A percentile compares a stretch with the other conserved stretches of the same genome.
These are phyloP conservation scores for Manihot esculenta DNA, from an alignment of 441 rosid species.

Conservation along the genomic window DNA sequence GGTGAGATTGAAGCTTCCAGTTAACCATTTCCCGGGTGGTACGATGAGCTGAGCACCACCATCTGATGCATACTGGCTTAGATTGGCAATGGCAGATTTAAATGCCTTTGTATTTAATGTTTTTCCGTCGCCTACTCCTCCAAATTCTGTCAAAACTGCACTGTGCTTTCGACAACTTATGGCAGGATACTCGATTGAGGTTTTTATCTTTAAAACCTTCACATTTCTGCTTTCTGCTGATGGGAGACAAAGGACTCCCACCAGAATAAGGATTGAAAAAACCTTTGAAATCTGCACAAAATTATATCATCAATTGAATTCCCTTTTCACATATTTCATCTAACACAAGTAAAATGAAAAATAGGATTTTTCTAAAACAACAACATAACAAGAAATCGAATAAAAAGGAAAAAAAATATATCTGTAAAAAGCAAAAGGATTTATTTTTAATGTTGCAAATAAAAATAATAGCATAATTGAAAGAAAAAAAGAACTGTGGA, in stretches of 20 bases:
- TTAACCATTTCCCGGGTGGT: conserved; percentile 76
- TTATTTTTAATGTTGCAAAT: too few species aligned
- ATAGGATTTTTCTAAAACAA: too few species aligned
- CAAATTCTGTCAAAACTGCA: conserved; percentile 63
- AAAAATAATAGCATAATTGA: neutral
- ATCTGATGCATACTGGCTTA: conserved; percentile 42
- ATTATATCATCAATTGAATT: neutral
- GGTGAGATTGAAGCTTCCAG: conserved; percentile 76
- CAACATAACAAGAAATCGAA: too few species aligned
- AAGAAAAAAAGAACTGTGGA: neutral
- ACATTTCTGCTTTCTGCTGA: conserved; percentile 23
- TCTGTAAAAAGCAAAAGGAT: too few species aligned
- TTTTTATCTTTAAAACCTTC: neutral
- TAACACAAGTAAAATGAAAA: too few species aligned
- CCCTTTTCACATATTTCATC: too few species aligned
- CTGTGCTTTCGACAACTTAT: conserved; percentile 62
- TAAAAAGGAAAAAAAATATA: too few species aligned
- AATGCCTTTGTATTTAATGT: conserved; percentile 65
- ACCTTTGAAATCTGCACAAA: conserved; percentile 21
- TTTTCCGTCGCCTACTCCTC: conserved; percentile 76
- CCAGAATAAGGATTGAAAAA: conserved; percentile 19
- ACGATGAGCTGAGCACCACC: conserved; percentile 80
- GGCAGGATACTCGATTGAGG: conserved; percentile 33
- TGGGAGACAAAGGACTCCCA: conserved; percentile 21
- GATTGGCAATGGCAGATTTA: conserved; percentile 40